These are phyloP conservation scores for Prunus davidiana DNA, from an alignment of 306 rosid species.

Conservation along the genomic window DNA sequence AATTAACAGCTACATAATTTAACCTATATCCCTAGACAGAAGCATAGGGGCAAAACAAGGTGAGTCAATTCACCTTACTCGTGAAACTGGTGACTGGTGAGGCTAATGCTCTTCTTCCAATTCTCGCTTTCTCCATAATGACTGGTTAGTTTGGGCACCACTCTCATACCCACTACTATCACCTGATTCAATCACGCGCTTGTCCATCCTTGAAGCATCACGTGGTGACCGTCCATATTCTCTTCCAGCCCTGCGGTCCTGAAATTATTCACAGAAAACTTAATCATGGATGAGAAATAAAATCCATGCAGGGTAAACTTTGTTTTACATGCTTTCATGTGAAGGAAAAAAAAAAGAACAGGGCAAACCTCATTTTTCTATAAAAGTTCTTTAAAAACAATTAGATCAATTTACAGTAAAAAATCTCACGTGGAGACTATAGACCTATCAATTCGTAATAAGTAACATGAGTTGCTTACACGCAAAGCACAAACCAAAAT, in stretches of 20 bases:
- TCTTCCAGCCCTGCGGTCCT: slow-evolving; percentile 53
- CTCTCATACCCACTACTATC: slow-evolving; percentile 66
- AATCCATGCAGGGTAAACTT: neutral
- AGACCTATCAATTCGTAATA: neutral
- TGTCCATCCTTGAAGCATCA: slow-evolving; percentile 28
- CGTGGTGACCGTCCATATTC: slow-evolving; percentile 38
- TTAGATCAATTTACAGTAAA: neutral
- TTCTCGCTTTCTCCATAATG: slow-evolving; percentile 43
- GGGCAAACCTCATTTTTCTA: neutral
- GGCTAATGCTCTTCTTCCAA: slow-evolving; percentile 34
- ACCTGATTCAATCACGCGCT: slow-evolving; percentile 50
- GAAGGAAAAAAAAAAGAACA: neutral
- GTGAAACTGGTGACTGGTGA: slow-evolving; percentile 3
- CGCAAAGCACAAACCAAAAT: neutral
- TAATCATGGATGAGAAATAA: neutral
- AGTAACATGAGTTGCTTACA: neutral
- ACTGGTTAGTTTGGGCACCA: slow-evolving; percentile 34
- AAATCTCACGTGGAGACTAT: neutral
- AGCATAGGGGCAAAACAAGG: slow-evolving; percentile 20
- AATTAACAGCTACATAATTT: slow-evolving; percentile 12
- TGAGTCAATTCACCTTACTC: slow-evolving; percentile 15
- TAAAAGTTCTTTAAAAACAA: neutral
- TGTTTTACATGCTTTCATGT: neutral
- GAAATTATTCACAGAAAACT: slow-evolving; percentile 14
- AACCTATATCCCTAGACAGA: slow-evolving; percentile 10